Percentiles rank a stretch among this genome's conserved stretches.
phyloP scores from a whole-genome alignment of 768 basidiomycete genomes.

The Podaxis mareebaensis region DNA sequence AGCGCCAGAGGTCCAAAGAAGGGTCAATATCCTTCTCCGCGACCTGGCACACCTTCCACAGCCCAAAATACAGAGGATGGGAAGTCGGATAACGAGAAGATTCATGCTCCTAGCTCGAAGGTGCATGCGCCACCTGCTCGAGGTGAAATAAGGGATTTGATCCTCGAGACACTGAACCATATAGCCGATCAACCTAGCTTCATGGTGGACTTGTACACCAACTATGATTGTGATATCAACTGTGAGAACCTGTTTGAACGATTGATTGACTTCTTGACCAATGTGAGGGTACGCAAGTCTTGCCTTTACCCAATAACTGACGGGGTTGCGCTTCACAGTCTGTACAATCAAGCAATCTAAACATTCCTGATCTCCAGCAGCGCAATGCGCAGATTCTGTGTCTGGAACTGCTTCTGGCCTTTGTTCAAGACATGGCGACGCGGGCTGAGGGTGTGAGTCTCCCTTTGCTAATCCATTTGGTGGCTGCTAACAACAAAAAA shows the following conservation, averaged over 20 bases:
- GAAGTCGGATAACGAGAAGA: slow-evolving; percentile 44
- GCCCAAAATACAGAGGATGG: slow-evolving; percentile 40
- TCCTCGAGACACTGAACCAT: slow-evolving; percentile 84
- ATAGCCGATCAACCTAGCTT: slow-evolving; percentile 84
- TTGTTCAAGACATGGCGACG: slow-evolving; percentile 84
- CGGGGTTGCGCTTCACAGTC: slow-evolving; percentile 46
- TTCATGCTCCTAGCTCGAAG: slow-evolving; percentile 48
- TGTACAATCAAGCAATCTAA: slow-evolving; percentile 35
- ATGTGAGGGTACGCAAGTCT: slow-evolving; percentile 47
- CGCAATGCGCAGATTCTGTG: slow-evolving; percentile 85
- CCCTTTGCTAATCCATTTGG: slow-evolving; percentile 12
- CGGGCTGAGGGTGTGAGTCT: slow-evolving; percentile 49
- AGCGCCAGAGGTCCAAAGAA: slow-evolving; percentile 24
- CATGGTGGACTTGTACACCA: slow-evolving; percentile 94
- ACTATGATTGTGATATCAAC: slow-evolving; percentile 97
- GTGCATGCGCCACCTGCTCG: slow-evolving; percentile 73
- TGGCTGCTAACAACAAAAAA: slow-evolving; percentile 15
- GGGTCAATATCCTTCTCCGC: slow-evolving; percentile 43
- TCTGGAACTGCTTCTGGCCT: slow-evolving; percentile 82
- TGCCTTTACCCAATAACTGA: neutral
- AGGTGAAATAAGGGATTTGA: slow-evolving; percentile 85
- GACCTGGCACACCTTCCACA: slow-evolving; percentile 48
- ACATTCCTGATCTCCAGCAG: slow-evolving; percentile 59
- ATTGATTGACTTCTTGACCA: slow-evolving; percentile 83
- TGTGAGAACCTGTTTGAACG: slow-evolving; percentile 96